phyloP scores from a whole-genome alignment of 225 moss, liverwort and hornwort genomes.

The Polytrichum formosum region DNA sequence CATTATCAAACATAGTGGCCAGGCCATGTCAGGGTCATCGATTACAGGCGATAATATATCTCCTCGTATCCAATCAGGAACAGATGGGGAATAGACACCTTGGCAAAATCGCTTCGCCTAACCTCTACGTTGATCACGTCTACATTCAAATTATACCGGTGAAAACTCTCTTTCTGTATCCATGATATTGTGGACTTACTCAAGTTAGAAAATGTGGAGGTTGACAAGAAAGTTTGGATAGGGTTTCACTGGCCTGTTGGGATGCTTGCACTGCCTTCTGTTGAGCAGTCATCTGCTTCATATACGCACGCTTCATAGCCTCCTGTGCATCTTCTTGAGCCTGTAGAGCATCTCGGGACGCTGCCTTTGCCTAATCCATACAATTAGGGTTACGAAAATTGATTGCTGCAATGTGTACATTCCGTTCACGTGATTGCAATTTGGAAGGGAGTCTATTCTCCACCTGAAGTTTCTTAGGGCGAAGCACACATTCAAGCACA shows the following conservation, averaged over 20 bases:
- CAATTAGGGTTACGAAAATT: background rate
- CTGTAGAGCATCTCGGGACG: slow-evolving; percentile 27
- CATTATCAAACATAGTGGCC: too few relatives aligned
- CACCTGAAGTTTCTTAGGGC: background rate
- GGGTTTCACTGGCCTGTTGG: slow-evolving; percentile 22
- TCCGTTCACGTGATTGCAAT: background rate
- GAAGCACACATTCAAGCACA: background rate
- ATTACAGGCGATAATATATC: too few relatives aligned
- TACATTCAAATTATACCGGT: too few relatives aligned
- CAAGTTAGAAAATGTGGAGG: background rate
- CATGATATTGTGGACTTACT: too few relatives aligned
- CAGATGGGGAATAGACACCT: too few relatives aligned
- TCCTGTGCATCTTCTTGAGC: slow-evolving; percentile 34
- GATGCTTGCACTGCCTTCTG: slow-evolving; percentile 30
- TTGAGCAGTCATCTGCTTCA: slow-evolving; percentile 35
- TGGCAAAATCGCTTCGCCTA: too few relatives aligned
- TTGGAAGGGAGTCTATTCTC: background rate
- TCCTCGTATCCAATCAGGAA: too few relatives aligned
- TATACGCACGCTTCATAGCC: slow-evolving; percentile 22
- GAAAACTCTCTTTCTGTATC: too few relatives aligned
- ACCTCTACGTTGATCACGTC: too few relatives aligned
- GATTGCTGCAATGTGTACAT: background rate
- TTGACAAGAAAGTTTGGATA: background rate
- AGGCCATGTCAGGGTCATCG: too few relatives aligned
- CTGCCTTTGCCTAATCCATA: slow-evolving; percentile 26